Conservation (phyloP, 352 stramenopile genomes). For the Aphanomyces stellatus region DNA sequence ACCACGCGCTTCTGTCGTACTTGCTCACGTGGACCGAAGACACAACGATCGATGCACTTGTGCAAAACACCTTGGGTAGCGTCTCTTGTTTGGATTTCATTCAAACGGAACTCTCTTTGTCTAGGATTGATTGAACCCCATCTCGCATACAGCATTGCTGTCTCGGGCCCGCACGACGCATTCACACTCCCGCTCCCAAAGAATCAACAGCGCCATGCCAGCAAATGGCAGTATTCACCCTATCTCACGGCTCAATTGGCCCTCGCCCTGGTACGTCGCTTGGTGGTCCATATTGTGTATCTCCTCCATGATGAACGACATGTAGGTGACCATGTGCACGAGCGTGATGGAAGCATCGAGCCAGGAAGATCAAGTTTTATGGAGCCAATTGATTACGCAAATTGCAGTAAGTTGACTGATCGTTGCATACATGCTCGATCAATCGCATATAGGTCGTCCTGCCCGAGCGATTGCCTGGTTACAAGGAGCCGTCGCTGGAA, state of each 20-base stretch:
- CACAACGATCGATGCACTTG: slow-evolving; percentile 59
- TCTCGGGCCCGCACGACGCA: slow-evolving; percentile 48
- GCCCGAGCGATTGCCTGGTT: slow-evolving; percentile 55
- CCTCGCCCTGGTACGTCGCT: slow-evolving; percentile 20
- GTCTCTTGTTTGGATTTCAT: neutral
- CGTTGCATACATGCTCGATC: neutral
- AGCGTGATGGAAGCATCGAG: slow-evolving; percentile 77
- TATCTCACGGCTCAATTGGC: neutral
- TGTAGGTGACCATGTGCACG: slow-evolving; percentile 65
- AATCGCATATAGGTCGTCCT: slow-evolving; percentile 34
- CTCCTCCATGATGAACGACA: slow-evolving; percentile 51
- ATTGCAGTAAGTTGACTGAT: slow-evolving; percentile 28
- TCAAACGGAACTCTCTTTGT: too few relatives aligned
- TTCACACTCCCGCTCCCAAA: slow-evolving; percentile 66
- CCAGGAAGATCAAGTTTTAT: slow-evolving; percentile 76
- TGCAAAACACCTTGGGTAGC: slow-evolving; percentile 26
- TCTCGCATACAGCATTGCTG: slow-evolving; percentile 53
- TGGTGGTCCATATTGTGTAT: too few relatives aligned
- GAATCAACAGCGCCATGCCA: slow-evolving; percentile 20
- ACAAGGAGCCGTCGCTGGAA: slow-evolving; percentile 63
- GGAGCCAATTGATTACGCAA: slow-evolving; percentile 81
- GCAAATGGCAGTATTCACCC: slow-evolving; percentile 21
- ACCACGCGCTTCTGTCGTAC: slow-evolving; percentile 53
- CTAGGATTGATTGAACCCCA: slow-evolving; percentile 47
- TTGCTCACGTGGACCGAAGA: slow-evolving; percentile 65